phyloP scores from a whole-genome alignment of 2,329 filamentous ascomycete genomes.

The Zasmidium angulare region DNA sequence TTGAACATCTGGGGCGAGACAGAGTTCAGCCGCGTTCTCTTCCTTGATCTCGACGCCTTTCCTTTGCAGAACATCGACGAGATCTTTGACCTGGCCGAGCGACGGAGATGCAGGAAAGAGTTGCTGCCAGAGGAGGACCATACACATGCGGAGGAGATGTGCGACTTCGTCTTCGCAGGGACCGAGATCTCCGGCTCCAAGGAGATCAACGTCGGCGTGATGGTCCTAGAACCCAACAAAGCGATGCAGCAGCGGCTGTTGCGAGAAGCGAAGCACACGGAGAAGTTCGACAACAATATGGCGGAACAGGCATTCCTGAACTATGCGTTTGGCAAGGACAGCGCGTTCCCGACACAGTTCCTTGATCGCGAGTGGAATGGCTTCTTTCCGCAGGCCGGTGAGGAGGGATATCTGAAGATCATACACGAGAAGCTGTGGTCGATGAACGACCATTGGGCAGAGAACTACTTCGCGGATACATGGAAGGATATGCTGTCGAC shows the following conservation, averaged over 20 bases:
- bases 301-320: slow-evolving; percentile 24
- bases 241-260: slow-evolving; percentile 22
- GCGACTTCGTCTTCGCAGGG: slow-evolving; percentile 22
- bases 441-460: slow-evolving; percentile 15
- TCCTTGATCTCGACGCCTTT: slow-evolving; percentile 76
- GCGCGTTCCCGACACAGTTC: slow-evolving; percentile 18
- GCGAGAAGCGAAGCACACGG: slow-evolving; percentile 14
- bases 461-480: slow-evolving; percentile 17
- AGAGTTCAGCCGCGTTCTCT: slow-evolving; percentile 86
- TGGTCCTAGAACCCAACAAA: slow-evolving; percentile 22
- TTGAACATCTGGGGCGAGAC: slow-evolving; percentile 87
- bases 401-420: slow-evolving; percentile 19
- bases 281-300: slow-evolving; percentile 23
- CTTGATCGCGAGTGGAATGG: slow-evolving; percentile 23
- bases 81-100: slow-evolving; percentile 21
- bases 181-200: slow-evolving; percentile 15
- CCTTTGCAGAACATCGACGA: slow-evolving; percentile 24
- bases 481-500: slow-evolving; percentile 20
- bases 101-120: slow-evolving; percentile 15
- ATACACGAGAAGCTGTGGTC: slow-evolving; percentile 25
- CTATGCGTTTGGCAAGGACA: slow-evolving; percentile 16
- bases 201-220: slow-evolving; percentile 24
- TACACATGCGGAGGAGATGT: slow-evolving; percentile 13
- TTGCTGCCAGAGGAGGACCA: slow-evolving; percentile 25
- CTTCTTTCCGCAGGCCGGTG: slow-evolving; percentile 19